Conservation (phyloP, 83 land plant genomes). For the Picea abies region DNA sequence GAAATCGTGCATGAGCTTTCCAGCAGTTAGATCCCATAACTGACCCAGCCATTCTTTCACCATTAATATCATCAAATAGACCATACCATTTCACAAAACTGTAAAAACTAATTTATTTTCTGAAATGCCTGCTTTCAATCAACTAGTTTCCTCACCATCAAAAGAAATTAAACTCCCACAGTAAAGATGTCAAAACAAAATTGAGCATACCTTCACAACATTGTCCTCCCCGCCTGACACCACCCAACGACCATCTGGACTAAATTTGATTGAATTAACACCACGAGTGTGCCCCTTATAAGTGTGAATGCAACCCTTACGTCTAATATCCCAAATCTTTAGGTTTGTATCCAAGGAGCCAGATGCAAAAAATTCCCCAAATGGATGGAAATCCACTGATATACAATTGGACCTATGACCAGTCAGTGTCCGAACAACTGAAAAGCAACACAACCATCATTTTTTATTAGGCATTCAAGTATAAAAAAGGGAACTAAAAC, state of each 20-base stretch:
- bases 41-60: constrained; percentile 20
- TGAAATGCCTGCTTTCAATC: background rate
- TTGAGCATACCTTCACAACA: constrained; percentile 70
- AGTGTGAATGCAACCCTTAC: constrained; percentile 96
- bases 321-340: constrained; percentile 94
- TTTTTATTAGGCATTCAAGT: background rate
- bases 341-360: constrained; percentile 94
- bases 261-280: constrained; percentile 79
- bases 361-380: constrained; percentile 96
- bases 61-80: background rate
- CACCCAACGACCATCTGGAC: constrained; percentile 98
- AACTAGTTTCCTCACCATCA: background rate
- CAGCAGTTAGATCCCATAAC: constrained; percentile 99
- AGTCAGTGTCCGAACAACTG: constrained; percentile 92
- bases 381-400: constrained; percentile 88
- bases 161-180: background rate
- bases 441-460: constrained; percentile 14
- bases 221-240: constrained; percentile 96
- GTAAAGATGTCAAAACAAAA: background rate
- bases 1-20: constrained; percentile 96
- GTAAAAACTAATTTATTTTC: background rate
- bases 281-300: constrained; percentile 95
- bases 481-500: background rate
- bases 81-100: background rate
- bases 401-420: constrained; percentile 93